Conservation (phyloP, 2,329 filamentous ascomycete genomes). For the Xylaria sp. region DNA sequence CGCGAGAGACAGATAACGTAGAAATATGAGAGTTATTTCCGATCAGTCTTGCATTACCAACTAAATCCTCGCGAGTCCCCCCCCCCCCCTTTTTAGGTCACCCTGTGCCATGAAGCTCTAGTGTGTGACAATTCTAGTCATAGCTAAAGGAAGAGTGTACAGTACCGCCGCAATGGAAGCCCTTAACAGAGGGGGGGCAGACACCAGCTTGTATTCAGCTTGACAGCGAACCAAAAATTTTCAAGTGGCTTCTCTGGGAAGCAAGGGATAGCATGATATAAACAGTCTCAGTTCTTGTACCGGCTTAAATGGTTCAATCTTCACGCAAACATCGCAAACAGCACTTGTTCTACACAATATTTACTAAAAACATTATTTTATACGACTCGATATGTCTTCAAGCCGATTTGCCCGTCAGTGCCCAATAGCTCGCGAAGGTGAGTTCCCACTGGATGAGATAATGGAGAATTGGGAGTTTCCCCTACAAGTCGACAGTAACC, state of each 20-base stretch:
- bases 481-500: slow-evolving; percentile 5
- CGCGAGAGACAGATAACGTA: not conserved
- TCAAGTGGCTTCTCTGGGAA: not conserved
- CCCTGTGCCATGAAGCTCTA: not conserved
- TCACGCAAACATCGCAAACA: not conserved
- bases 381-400: not conserved
- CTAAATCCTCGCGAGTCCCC: not conserved
- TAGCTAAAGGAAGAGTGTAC: not conserved
- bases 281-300: not conserved
- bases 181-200: not conserved
- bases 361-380: not conserved
- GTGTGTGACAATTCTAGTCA: not conserved
- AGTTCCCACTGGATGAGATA: not conserved
- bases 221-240: not conserved
- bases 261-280: not conserved
- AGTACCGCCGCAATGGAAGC: not conserved
- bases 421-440: not conserved
- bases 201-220: not conserved
- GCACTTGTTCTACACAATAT: not conserved
- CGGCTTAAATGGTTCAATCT: no score
- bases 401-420: not conserved
- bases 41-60: not conserved
- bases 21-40: not conserved
- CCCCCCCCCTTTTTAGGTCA: not conserved
- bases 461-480: not conserved